Percentiles rank a stretch among this genome's conserved stretches.
These are phyloP conservation scores for Dactylellina drechsleri DNA, from an alignment of 2,329 filamentous ascomycete species.

Conservation along the genomic window DNA sequence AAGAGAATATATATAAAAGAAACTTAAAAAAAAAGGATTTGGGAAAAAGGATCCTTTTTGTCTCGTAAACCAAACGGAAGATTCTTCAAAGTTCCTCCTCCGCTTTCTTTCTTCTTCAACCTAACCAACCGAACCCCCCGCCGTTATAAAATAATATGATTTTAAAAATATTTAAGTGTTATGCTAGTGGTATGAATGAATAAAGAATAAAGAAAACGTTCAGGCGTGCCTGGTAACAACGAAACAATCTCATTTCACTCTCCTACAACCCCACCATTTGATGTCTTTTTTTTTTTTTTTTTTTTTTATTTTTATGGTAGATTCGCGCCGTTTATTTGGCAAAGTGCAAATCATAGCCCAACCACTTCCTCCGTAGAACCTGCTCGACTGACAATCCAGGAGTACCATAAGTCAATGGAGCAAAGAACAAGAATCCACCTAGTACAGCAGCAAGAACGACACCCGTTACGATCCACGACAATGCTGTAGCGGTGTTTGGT, in stretches of 20 bases:
- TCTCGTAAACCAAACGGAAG: neutral
- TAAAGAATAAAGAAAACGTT: slow-evolving; percentile 3
- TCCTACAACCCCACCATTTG: too few relatives aligned
- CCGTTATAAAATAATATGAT: neutral
- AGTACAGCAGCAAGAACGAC: slow-evolving; percentile 76
- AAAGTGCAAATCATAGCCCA: slow-evolving; percentile 97
- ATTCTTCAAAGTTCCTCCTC: too few relatives aligned
- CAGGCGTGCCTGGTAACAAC: neutral
- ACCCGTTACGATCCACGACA: slow-evolving; percentile 77
- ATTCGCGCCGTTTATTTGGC: slow-evolving; percentile 75
- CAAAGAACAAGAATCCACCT: slow-evolving; percentile 86
- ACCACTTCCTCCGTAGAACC: slow-evolving; percentile 88
- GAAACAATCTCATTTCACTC: neutral
- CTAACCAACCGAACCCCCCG: neutral
- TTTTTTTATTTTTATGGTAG: neutral
- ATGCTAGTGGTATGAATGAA: neutral
- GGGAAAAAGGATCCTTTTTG: slow-evolving; percentile 2
- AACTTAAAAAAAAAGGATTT: neutral
- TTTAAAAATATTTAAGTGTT: too few relatives aligned
- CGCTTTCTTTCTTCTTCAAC: neutral
- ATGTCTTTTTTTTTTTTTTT: neutral
- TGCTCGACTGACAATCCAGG: slow-evolving; percentile 83
- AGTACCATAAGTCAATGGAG: slow-evolving; percentile 93
- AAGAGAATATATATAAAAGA: too few relatives aligned
- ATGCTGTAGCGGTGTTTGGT: slow-evolving; percentile 22